Evolutionary conservation across 2,329 filamentous ascomycete species (phyloP).

Genomic region (Aspergillus ustus): DNA sequence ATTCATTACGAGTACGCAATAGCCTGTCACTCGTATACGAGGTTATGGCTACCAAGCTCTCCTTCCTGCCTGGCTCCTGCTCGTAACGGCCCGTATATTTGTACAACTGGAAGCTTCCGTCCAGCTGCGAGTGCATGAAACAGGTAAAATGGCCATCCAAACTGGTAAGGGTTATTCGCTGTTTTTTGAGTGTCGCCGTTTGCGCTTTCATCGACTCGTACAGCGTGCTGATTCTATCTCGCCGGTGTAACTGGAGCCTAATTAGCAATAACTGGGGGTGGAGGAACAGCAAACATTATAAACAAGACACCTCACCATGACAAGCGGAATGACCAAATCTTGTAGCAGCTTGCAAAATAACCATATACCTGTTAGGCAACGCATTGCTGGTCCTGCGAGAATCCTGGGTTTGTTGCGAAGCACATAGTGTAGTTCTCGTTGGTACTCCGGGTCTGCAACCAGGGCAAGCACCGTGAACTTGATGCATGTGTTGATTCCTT

Average conservation of each 20-base stretch:
- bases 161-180: constrained; percentile 50
- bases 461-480: constrained; percentile 56
- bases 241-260: constrained; percentile 42
- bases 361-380: constrained; percentile 53
- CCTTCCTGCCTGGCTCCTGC: constrained; percentile 48
- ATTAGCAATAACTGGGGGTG: neutral
- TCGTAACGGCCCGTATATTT: constrained; percentile 45
- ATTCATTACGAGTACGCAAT: constrained; percentile 47
- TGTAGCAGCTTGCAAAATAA: constrained; percentile 50
- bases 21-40: constrained; percentile 51
- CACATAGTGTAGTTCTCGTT: constrained; percentile 53
- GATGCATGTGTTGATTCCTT: constrained; percentile 26
- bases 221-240: constrained; percentile 44
- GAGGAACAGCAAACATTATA: too few relatives aligned
- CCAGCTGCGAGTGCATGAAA: constrained; percentile 45
- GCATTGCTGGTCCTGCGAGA: constrained; percentile 40
- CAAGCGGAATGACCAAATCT: constrained; percentile 48
- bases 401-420: constrained; percentile 39
- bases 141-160: constrained; percentile 53
- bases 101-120: constrained; percentile 44
- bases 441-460: constrained; percentile 57
- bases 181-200: constrained; percentile 47
- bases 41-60: constrained; percentile 49
- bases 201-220: constrained; percentile 41
- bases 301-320: constrained; percentile 32